Evolutionary conservation across 768 basidiomycete genomes (phyloP).

Genomic region (Termitomyces sp.): DNA sequence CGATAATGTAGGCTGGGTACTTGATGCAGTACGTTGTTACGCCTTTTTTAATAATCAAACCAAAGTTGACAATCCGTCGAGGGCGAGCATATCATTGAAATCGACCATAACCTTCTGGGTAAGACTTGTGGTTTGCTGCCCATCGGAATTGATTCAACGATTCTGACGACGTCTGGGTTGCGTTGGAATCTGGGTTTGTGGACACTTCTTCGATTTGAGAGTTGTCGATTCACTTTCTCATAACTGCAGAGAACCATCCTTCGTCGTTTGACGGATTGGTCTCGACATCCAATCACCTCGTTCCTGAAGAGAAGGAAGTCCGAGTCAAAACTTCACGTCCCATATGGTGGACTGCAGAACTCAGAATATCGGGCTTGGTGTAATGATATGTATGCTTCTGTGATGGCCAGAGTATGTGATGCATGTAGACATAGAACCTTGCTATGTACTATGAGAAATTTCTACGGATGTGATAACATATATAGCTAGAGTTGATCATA

Average conservation of each 20-base stretch:
- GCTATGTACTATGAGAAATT: too few relatives aligned
- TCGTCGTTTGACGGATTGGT: conserved; percentile 84
- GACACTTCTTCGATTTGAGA: background rate
- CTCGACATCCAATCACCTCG: conserved; percentile 91
- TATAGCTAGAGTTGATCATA: background rate
- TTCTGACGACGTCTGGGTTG: conserved; percentile 78
- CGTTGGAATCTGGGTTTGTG: conserved; percentile 83
- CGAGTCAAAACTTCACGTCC: conserved; percentile 74
- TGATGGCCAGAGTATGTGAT: background rate
- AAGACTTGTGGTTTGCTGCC: conserved; percentile 95
- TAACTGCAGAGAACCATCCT: conserved; percentile 40
- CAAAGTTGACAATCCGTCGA: conserved; percentile 21
- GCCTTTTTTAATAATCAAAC: background rate
- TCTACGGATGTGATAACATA: background rate
- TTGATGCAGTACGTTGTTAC: conserved; percentile 51
- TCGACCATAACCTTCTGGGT: conserved; percentile 73
- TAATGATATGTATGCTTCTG: background rate
- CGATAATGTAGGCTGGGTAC: conserved; percentile 87
- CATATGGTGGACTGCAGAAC: conserved; percentile 88
- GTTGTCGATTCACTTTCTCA: background rate
- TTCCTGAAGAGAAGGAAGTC: conserved; percentile 59
- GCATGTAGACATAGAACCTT: too few relatives aligned
- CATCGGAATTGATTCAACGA: conserved; percentile 71
- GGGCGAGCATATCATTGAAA: conserved; percentile 78
- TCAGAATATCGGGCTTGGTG: conserved; percentile 28